Percentiles rank a stretch among this genome's conserved stretches.
Evolutionary conservation across 345 rosid species (phyloP).

Genomic region (Arabidopsis arenosa): DNA sequence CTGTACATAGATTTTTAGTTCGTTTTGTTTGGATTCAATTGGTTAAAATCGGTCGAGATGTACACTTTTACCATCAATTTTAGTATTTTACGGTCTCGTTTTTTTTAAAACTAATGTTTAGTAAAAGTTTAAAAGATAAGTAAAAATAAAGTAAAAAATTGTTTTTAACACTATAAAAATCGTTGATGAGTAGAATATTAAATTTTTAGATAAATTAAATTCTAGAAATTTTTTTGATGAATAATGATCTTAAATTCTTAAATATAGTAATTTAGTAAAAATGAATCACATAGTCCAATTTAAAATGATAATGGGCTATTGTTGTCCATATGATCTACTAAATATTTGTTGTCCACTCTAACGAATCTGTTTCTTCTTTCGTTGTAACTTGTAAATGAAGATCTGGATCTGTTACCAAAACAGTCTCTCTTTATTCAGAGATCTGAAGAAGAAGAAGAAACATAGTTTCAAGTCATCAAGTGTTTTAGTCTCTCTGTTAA

Average conservation of each 20-base stretch:
- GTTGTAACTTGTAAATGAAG: not conserved
- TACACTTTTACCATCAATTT: not conserved
- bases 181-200: no score
- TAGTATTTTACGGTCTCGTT: not conserved
- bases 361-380: not conserved
- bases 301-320: no score
- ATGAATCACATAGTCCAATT: no score
- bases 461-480: not conserved
- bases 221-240: no score
- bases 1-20: not conserved
- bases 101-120: not conserved
- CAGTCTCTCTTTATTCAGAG: slow-evolving; percentile 24
- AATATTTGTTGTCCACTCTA: not conserved
- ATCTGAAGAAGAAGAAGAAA: slow-evolving; percentile 35
- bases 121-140: no score
- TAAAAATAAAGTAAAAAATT: no score
- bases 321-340: not conserved
- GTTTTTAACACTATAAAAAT: no score
- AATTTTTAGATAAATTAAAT: no score
- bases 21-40: not conserved
- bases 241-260: no score
- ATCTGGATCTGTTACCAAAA: not conserved
- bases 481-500: not conserved
- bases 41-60: not conserved
- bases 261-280: no score